A percentile compares a stretch with the other conserved stretches of the same genome.
These are phyloP conservation scores for Clonostachys chloroleuca DNA, from an alignment of 2,329 filamentous ascomycete species.

Conservation along the genomic window DNA sequence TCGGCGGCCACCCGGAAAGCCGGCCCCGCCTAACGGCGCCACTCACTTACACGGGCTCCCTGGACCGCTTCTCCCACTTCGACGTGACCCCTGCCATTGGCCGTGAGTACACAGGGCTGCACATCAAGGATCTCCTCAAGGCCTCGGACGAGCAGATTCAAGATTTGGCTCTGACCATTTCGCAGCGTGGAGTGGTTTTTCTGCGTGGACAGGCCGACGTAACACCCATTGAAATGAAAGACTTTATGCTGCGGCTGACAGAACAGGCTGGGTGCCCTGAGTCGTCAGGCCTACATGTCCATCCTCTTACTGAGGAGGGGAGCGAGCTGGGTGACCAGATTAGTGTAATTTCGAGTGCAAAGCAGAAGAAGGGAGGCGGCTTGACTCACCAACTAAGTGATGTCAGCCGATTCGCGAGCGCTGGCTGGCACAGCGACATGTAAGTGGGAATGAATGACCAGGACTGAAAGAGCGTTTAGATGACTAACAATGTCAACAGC, in stretches of 20 bases:
- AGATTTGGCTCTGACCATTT: constrained; percentile 48
- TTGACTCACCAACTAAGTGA: constrained; percentile 45
- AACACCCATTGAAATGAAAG: constrained; percentile 27
- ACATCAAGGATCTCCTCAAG: constrained; percentile 23
- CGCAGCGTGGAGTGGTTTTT: constrained; percentile 30
- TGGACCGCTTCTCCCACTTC: constrained; percentile 6
- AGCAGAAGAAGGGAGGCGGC: constrained; percentile 49
- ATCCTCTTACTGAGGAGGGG: constrained; percentile 47
- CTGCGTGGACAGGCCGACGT: constrained; percentile 27
- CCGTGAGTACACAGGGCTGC: constrained; percentile 35
- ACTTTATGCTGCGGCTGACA: constrained; percentile 27
- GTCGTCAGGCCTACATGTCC: constrained; percentile 46
- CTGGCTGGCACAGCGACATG: constrained; percentile 48
- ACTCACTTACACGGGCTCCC: constrained; percentile 6
- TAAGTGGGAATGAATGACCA: constrained; percentile 4
- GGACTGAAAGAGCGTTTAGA: neutral
- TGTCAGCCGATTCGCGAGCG: constrained; percentile 39
- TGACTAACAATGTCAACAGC: constrained; percentile 4
- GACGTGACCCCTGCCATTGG: constrained; percentile 45
- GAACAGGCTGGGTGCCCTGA: constrained; percentile 28
- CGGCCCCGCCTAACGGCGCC: constrained; percentile 15
- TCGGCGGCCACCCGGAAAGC: constrained; percentile 20
- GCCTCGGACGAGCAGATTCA: constrained; percentile 41
- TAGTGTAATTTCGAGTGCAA: constrained; percentile 50
- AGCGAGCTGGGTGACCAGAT: constrained; percentile 51